Evolutionary conservation across 768 basidiomycete genomes (phyloP).

Genomic region (Lanmaoa pseudosensibilis): DNA sequence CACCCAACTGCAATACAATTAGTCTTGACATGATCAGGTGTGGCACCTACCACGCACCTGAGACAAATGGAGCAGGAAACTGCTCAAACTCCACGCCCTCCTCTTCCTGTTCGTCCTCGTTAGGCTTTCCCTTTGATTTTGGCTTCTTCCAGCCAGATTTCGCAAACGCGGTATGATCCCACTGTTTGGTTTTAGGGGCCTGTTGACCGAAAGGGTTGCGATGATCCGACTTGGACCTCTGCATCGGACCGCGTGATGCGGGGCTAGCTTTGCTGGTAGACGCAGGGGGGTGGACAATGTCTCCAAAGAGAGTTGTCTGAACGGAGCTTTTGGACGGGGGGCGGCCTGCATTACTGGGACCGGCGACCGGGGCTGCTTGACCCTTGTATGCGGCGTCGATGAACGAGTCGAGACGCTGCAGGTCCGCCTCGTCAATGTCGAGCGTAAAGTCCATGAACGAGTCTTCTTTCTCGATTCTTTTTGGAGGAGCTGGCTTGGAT

Average conservation of each 20-base stretch:
- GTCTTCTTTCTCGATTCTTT: conserved; percentile 38
- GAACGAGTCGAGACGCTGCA: conserved; percentile 53
- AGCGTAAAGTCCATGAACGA: conserved; percentile 53
- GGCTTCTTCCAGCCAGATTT: conserved; percentile 68
- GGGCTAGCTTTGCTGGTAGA: conserved; percentile 30
- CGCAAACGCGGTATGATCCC: conserved; percentile 90
- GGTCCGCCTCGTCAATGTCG: conserved; percentile 55
- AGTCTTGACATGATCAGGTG: conserved; percentile 2
- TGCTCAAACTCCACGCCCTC: conserved; percentile 74
- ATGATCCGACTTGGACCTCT: conserved; percentile 43
- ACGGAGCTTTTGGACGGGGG: conserved; percentile 39
- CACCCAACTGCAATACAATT: conserved; percentile 49
- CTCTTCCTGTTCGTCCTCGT: conserved; percentile 56
- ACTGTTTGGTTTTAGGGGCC: conserved; percentile 70
- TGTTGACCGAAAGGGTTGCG: conserved; percentile 51
- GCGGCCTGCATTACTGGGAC: conserved; percentile 28
- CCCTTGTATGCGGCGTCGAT: conserved; percentile 49
- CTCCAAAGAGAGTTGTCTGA: conserved; percentile 71
- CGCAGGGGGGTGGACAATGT: conserved; percentile 40
- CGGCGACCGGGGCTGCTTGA: conserved; percentile 43
- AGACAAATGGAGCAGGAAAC: conserved; percentile 76
- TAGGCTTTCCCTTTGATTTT: conserved; percentile 54
- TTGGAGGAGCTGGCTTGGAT: conserved; percentile 15
- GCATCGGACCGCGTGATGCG: conserved; percentile 36
- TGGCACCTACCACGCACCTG: conserved; percentile 46